phyloP scores from a whole-genome alignment of 768 basidiomycete genomes.

The Boletellus emodensis region DNA sequence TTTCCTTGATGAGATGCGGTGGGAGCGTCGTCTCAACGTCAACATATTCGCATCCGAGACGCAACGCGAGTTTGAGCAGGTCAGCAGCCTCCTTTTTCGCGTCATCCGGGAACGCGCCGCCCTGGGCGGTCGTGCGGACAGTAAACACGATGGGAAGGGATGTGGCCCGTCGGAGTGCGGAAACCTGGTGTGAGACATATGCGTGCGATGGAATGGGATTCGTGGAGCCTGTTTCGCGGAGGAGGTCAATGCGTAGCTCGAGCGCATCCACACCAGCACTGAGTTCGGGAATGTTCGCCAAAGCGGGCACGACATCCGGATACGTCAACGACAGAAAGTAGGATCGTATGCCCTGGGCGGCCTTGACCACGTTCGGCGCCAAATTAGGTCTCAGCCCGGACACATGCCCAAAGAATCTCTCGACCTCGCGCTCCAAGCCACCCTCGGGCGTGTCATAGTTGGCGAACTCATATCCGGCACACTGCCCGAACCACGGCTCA shows the following conservation, averaged over 20 bases:
- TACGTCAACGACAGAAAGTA: slow-evolving; percentile 94
- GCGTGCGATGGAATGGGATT: slow-evolving; percentile 57
- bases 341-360: slow-evolving; percentile 52
- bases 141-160: slow-evolving; percentile 90
- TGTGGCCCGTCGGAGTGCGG: slow-evolving; percentile 70
- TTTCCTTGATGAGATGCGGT: slow-evolving; percentile 52
- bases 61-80: slow-evolving; percentile 73
- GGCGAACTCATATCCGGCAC: slow-evolving; percentile 77
- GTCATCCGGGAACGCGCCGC: slow-evolving; percentile 85
- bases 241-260: slow-evolving; percentile 90
- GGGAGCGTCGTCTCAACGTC: slow-evolving; percentile 86
- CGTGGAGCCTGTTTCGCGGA: slow-evolving; percentile 50
- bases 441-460: slow-evolving; percentile 54
- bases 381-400: slow-evolving; percentile 68
- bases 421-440: slow-evolving; percentile 52
- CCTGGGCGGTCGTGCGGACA: slow-evolving; percentile 82
- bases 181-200: slow-evolving; percentile 80
- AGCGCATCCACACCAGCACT: slow-evolving; percentile 85
- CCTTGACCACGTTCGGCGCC: slow-evolving; percentile 43
- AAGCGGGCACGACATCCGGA: slow-evolving; percentile 74
- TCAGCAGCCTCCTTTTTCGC: slow-evolving; percentile 68
- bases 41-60: slow-evolving; percentile 86
- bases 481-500: slow-evolving; percentile 82
- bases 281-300: slow-evolving; percentile 66
- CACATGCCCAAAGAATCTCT: slow-evolving; percentile 86